Percentiles rank a stretch among this genome's conserved stretches.
Conservation (phyloP, 164 flowering plant genomes). For the Dillenia suffruticosa region DNA sequence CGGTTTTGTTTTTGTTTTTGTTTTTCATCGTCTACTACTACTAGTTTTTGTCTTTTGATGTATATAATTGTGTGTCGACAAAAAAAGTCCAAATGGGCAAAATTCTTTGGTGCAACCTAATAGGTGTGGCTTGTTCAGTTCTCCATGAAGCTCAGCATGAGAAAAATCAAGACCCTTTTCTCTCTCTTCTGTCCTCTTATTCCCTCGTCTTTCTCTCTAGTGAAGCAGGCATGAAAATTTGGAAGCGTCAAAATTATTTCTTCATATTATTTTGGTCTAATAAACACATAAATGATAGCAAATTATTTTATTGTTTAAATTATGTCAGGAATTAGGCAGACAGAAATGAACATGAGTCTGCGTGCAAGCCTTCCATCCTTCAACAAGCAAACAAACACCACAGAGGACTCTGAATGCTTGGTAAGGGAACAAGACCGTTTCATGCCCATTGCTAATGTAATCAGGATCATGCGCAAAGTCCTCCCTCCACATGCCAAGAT, state of each 20-base stretch:
- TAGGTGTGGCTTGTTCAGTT: no score
- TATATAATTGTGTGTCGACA: no score
- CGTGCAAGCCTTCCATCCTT: neutral
- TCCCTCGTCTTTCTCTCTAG: neutral
- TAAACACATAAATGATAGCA: neutral
- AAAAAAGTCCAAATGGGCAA: no score
- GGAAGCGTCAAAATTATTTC: no score
- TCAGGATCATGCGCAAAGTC: constrained; percentile 71
- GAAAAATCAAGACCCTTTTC: no score
- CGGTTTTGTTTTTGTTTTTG: no score
- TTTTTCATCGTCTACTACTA: no score
- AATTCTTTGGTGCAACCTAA: no score
- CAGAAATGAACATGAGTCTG: constrained; percentile 1
- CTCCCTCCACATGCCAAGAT: constrained; percentile 87
- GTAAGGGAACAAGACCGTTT: constrained; percentile 80
- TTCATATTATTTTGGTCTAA: neutral
- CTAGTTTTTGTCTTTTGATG: no score
- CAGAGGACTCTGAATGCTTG: constrained; percentile 33
- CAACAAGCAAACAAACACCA: constrained; percentile 6
- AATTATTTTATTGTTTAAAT: neutral
- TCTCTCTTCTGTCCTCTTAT: neutral
- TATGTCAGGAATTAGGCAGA: constrained; percentile 3
- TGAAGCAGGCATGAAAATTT: neutral
- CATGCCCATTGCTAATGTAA: constrained; percentile 87
- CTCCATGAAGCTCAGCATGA: no score